Conservation (phyloP, 1,284 basidiomycete species). For the Heterobasidion irregulare region DNA sequence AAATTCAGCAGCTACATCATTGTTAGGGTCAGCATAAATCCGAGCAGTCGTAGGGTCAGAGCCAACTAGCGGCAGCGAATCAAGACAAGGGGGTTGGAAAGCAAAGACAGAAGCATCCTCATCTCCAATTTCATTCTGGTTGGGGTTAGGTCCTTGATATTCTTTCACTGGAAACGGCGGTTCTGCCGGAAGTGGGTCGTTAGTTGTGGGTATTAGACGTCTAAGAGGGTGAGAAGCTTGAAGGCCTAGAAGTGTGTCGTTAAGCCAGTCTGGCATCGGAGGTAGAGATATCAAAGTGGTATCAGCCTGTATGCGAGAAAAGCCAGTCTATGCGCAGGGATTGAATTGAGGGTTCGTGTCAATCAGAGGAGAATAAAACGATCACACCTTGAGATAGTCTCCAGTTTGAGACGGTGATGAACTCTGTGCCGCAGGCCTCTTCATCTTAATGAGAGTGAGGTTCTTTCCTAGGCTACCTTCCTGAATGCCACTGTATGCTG, state of each 20-base stretch:
- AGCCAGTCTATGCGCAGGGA: not conserved
- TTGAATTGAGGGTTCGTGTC: not conserved
- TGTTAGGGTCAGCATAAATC: not conserved
- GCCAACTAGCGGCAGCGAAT: not conserved
- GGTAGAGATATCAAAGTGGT: slow-evolving; percentile 3
- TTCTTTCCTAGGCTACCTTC: slow-evolving; percentile 26
- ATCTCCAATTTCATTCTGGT: not conserved
- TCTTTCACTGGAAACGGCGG: slow-evolving; percentile 7
- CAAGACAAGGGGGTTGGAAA: not conserved
- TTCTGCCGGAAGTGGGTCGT: slow-evolving; percentile 2
- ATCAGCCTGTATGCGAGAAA: not conserved
- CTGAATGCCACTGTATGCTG: slow-evolving; percentile 27
- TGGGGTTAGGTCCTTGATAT: not conserved
- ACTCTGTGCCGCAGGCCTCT: not conserved
- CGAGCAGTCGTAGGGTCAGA: not conserved
- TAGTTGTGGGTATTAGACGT: slow-evolving; percentile 22
- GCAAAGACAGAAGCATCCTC: slow-evolving; percentile 1
- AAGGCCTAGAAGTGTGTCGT: slow-evolving; percentile 30
- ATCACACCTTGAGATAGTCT: not conserved
- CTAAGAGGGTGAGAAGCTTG: slow-evolving; percentile 36
- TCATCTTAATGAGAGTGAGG: slow-evolving; percentile 38
- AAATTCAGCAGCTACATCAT: not conserved
- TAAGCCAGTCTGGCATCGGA: slow-evolving; percentile 39
- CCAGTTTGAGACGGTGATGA: not conserved
- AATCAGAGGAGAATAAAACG: no score